Evolutionary conservation across 192 early-diverging fungal genomes (phyloP), one percentile per base, ranked within the genome.

Genomic region (Coemansia sp.): DNA sequence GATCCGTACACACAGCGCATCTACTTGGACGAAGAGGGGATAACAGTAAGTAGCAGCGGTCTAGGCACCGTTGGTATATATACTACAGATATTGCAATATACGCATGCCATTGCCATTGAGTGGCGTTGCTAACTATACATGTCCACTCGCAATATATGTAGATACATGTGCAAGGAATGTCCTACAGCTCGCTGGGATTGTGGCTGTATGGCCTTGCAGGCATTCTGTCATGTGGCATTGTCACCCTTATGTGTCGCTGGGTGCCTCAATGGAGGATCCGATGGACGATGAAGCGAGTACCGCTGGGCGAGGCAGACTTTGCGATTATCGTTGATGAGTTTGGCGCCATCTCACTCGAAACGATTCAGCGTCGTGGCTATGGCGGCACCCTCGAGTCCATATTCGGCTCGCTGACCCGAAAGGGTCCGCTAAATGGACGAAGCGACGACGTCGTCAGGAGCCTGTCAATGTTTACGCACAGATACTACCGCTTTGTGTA

Each of bases 221-320:
- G 88, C 24, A 14, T 93, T 36, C 64, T 91, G 48, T 86, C 93
- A 3, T 69, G 84, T 3, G 96, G 96, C 5, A 69, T 90, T 9
- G 68, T 91, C 2, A 94, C 88, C 60, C 77, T 98, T 17, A 50
- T 95, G 11, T 90, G 88, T 53, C 90, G 94, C 35, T 98, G 97
- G 96, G 72, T 97, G 40, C 93, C 94, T 59, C 72, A 70, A 21
- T 85, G 89, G 81, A 91, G 88, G 72, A 85, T 96, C 35, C 65
- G 69, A 56, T 88, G 91, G 85, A 89, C 90, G 1, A 90, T 90
- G n/a, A 46, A 40, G 13, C 74, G 66, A 2, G 90, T 83, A 35
- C 77, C 86, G n/a, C 83, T 98, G 54, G 85, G 81, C 50, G 86
- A 88, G 33, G 95, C 97, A 3, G 85, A 89, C n/a, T 88, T 79